Base-by-base conservation (phyloP, 2,329 filamentous ascomycete genomes). In the Colletotrichum acutatum region DNA sequence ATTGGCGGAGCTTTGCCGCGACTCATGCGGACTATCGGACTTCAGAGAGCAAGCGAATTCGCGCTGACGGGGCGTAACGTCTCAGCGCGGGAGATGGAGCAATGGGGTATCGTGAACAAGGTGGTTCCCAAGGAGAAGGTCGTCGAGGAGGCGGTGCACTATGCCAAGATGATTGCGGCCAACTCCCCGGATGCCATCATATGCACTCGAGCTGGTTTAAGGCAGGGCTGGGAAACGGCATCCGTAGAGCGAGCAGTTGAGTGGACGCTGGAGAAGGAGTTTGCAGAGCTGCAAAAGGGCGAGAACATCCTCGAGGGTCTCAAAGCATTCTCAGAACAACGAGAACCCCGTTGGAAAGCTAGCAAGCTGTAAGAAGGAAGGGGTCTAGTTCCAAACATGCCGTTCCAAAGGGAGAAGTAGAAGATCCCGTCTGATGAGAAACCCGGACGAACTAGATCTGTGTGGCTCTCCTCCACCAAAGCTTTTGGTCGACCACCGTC, bases 1-100 rank as follows among this genome's bases (percentile, higher is more conserved):
- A 86, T 82, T 5, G 88, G 86, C 1, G 88, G 88, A 5, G 87
- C 86, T 11, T 82, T 89, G 8, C 84, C 87, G 3, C 83, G 88
- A 22, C 80, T 89, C 9, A 85, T 88, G 3, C 84, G 86, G 34
- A 86, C 65, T 3, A 73, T 76, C 46, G 77, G 77, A 2, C 74
- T 78, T 28, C 77, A 78, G 22, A 53, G 75, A 52, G 77, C 77
- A 3, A 76, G 74, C n/a, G 77, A 78, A 63, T 74, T 78, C 49
- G 77, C 76, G 4, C 66, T 78, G 3, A 78, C 77, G 9, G 77
- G 76, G 5, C 69, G 76, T 6, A 74, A 74, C 28, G 72, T 74
- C 6, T 74, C 75, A 2, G 77, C 77, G 19, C 42, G 69, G 4
- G 75, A 78, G 72, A 76, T 78, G 75, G 72, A 75, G 19, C 61